A percentile compares a stretch with the other conserved stretches of the same genome.
These are phyloP conservation scores for Amanita brunnescens DNA, from an alignment of 768 basidiomycete genomes.

Conservation along the genomic window DNA sequence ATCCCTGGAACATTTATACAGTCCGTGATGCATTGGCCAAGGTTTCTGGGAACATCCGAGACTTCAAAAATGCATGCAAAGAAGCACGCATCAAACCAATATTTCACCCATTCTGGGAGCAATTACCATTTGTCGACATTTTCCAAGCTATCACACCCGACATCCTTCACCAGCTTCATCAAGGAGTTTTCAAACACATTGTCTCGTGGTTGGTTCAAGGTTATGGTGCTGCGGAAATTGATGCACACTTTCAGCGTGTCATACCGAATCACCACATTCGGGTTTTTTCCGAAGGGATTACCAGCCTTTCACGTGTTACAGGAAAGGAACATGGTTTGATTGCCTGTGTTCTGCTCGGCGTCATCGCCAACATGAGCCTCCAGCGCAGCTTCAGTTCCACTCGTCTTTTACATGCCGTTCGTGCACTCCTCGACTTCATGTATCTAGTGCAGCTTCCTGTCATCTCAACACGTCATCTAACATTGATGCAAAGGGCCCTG, in stretches of 20 bases:
- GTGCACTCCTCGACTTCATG: constrained; percentile 18
- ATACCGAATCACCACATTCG: constrained; percentile 12
- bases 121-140: constrained; percentile 23
- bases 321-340: constrained; percentile 30
- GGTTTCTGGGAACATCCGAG: not conserved
- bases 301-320: constrained; percentile 25
- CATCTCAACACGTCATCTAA: constrained; percentile 12
- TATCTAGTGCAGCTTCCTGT: constrained; percentile 12
- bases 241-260: constrained; percentile 25
- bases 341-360: constrained; percentile 16
- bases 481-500: not conserved
- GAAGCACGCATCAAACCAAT: constrained; percentile 19
- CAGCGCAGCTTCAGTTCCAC: not conserved
- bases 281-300: constrained; percentile 30
- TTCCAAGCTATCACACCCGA: constrained; percentile 29
- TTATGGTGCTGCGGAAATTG: constrained; percentile 23
- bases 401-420: constrained; percentile 7
- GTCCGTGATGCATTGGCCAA: not conserved
- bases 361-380: constrained; percentile 12
- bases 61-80: constrained; percentile 9
- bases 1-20: not conserved
- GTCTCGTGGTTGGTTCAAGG: constrained; percentile 24
- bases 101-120: constrained; percentile 30
- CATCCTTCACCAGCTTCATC: constrained; percentile 39
- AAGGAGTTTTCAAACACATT: constrained; percentile 37